phyloP scores from a whole-genome alignment of 371 early-diverging fungal genomes.

The Synchytrium microbalum region DNA sequence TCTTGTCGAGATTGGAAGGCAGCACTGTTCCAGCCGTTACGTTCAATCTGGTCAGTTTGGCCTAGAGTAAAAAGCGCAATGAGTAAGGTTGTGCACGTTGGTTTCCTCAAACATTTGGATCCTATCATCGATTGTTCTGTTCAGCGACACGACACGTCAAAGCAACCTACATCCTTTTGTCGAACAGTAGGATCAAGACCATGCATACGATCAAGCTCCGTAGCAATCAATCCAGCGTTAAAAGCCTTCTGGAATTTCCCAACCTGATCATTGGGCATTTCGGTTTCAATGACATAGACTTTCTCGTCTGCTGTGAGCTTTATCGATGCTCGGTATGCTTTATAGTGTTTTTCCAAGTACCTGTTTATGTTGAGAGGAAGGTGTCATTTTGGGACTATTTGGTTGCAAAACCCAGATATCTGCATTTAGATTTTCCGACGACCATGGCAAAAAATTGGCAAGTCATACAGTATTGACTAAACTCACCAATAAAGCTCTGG shows the following conservation, averaged over 20 bases:
- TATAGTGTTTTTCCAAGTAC: conserved; percentile 32
- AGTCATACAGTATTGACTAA: too few species aligned
- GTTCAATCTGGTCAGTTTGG: conserved; percentile 31
- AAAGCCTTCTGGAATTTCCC: conserved; percentile 33
- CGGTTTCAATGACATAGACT: conserved; percentile 27
- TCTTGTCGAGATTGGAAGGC: conserved; percentile 28
- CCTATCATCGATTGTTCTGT: too few species aligned
- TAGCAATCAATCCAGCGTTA: conserved; percentile 30
- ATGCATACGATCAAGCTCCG: conserved; percentile 41
- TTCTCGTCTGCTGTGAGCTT: conserved; percentile 39
- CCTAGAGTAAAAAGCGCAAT: conserved; percentile 12
- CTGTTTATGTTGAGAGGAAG: too few species aligned
- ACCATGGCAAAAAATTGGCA: too few species aligned
- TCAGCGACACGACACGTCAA: background rate
- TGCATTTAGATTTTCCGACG: too few species aligned
- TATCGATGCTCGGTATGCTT: conserved; percentile 18
- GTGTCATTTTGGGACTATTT: too few species aligned
- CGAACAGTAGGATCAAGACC: conserved; percentile 36
- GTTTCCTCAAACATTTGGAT: too few species aligned
- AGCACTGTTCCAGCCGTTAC: conserved; percentile 29
- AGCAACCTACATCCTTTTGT: conserved; percentile 29
- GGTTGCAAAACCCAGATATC: too few species aligned
- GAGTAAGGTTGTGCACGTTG: background rate
- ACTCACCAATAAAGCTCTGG: conserved; percentile 38
- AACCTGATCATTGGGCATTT: conserved; percentile 30